Conservation (phyloP, 176 grass and related monocot species). For the Ananas comosus region DNA sequence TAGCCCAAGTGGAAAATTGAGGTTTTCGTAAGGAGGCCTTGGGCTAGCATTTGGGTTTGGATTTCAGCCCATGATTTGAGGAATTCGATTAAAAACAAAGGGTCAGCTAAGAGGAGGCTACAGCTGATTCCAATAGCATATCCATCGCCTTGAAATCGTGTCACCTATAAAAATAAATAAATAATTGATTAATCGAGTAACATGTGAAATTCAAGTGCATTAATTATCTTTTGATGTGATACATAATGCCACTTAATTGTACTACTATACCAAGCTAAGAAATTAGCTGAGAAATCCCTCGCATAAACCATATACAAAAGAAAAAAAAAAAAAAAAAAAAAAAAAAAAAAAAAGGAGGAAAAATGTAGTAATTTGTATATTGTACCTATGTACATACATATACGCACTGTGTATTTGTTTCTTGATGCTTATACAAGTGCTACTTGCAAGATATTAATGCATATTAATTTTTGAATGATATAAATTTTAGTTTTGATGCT, state of each 20-base stretch:
- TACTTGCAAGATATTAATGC: too few relatives aligned
- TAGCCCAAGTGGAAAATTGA: slow-evolving; percentile 48
- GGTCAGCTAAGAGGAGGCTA: slow-evolving; percentile 60
- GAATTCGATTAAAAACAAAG: slow-evolving; percentile 46
- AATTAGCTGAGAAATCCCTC: too few relatives aligned
- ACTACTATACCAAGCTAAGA: neutral
- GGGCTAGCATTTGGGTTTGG: slow-evolving; percentile 36
- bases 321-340: too few relatives aligned
- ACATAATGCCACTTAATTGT: neutral
- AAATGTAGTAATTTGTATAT: too few relatives aligned
- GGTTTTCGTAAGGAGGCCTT: slow-evolving; percentile 6
- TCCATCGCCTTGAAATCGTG: slow-evolving; percentile 47
- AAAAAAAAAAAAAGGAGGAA: too few relatives aligned
- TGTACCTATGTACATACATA: too few relatives aligned
- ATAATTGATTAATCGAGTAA: neutral
- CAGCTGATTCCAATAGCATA: slow-evolving; percentile 73
- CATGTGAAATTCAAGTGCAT: too few relatives aligned
- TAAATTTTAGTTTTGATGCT: neutral
- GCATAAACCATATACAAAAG: too few relatives aligned
- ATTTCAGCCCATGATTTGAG: slow-evolving; percentile 51
- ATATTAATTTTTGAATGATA: neutral
- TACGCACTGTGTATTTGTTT: too few relatives aligned
- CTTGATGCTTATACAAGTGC: too few relatives aligned
- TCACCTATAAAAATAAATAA: slow-evolving; percentile 30
- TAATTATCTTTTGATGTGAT: too few relatives aligned